These are phyloP conservation scores for Pythium phragmiticola DNA, from an alignment of 352 stramenopile species.

Conservation along the genomic window DNA sequence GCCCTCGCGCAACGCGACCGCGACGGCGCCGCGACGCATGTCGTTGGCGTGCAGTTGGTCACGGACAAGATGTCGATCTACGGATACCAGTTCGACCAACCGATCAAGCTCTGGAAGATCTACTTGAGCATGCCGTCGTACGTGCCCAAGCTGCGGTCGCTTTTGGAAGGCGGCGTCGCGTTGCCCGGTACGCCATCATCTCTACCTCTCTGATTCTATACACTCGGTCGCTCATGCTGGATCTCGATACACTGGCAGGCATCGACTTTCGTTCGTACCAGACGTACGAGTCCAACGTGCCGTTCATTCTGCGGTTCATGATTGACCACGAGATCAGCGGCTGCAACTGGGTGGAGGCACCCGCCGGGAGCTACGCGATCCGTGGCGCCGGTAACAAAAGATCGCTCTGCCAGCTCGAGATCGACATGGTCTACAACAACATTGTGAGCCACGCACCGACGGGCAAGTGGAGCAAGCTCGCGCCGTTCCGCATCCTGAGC, in stretches of 20 bases:
- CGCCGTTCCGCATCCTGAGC: constrained; percentile 96
- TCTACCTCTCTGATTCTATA: no score
- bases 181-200: constrained; percentile 33
- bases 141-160: constrained; percentile 90
- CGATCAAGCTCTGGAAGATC: constrained; percentile 86
- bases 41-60: constrained; percentile 75
- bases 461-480: constrained; percentile 96
- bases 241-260: constrained; percentile 19
- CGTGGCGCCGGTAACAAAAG: constrained; percentile 66
- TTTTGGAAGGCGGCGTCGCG: constrained; percentile 87
- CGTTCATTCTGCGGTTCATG: constrained; percentile 99
- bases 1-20: constrained; percentile 54
- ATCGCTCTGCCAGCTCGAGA: constrained; percentile 94
- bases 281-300: constrained; percentile 99
- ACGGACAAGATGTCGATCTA: constrained; percentile 85
- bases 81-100: constrained; percentile 80
- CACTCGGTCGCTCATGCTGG: no score
- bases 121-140: constrained; percentile 94
- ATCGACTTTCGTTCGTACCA: constrained; percentile 74
- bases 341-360: constrained; percentile 97
- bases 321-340: constrained; percentile 97
- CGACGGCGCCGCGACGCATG: constrained; percentile 43
- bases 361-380: constrained; percentile 90
- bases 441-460: constrained; percentile 92
- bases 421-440: constrained; percentile 98